Evolutionary conservation across 139 green algal genomes (phyloP), one percentile per base, ranked within the genome.

Genomic region (Coelastrella sp.): DNA sequence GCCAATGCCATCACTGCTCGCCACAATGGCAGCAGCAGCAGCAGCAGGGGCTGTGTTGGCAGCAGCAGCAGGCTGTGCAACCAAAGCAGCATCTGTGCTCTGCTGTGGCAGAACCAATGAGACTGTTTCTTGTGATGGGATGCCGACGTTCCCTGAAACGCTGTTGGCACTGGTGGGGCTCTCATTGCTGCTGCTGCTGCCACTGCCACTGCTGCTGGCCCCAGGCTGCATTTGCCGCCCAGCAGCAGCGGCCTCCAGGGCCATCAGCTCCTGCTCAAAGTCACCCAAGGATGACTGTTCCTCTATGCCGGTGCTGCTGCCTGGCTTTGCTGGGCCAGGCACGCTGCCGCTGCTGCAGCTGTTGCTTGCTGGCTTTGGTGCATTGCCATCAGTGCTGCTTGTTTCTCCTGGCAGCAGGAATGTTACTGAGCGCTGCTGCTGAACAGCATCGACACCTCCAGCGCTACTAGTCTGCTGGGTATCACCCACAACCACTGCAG

Each of bases 11-110:
- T 77, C 19, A 22, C 71, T 77, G 5, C 71, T 47, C 71, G 17
- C 79, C 68, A 19, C 79, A 84, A 57, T 57, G 68, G 79, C 79
- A 84, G 79, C 79, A 84, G 56, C 54, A n/a, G n/a, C n/a, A 54
- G 79, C 79, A 57, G 79, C 57, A 7, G 19, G 17, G 5, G 3
- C 23, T 16, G 7, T 77, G 71, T 77, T 47, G 7, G 20, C 5
- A 47, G 5, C 71, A 22, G 17, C 71, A 47, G 71, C 71, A 54
- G 71, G 14, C 3, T n/a, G 16, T 23, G 5, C 20, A 47, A 11
- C 20, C 19, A 54, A 7, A 47, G 32, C 32, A 47, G 32, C 32
- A 47, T 47, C 32, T 47, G 32, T 47, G 1, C 0, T 1, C 32
- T 47, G 32, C 32, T 47, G 32, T 47, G 32, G 32, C 32, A 47